Evolutionary conservation across 371 early-diverging fungal genomes (phyloP), one percentile per base, ranked within the genome.

Genomic region (Saksenaea oblongispora): DNA sequence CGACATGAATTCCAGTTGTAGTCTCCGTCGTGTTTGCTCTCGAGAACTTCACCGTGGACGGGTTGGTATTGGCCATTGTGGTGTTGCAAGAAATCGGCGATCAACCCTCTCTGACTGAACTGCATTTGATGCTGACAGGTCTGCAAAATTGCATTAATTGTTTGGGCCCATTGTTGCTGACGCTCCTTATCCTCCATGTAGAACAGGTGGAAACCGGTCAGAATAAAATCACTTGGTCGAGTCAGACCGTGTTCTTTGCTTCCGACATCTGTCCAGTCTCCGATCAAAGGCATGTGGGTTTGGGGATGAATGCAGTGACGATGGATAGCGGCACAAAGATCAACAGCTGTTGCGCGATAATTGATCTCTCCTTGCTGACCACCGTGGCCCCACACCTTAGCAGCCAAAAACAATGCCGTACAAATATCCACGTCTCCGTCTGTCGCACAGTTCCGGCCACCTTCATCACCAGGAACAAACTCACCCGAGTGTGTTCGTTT

Each of bases 371-470:
- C 77, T 14, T 81, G 66, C 18, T 76, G 67, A 2, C 84, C 85
- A 39, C 84, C 81, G 42, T 76, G 81, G 15, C 82, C 80, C 87
- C 87, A 87, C 27, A 82, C 72, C 28, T 74, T 72, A 9, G 80
- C 76, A 0, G 87, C 87, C 44, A 85, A 69, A 63, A 87, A 85
- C 31, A 87, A 65, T 0, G 85, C 77, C 14, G 85, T 85, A 10
- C 82, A 81, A 56, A 87, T 71, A 64, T 87, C 87, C 18, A 84
- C 82, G 56, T 85, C 86, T 3, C 88, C 88, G n/a, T 87, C 88
- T 0, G 85, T 85, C 1, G 86, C 84, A 70, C 85, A 84, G 41
- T 76, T 70, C 15, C 79, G 75, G n/a, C 84, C 83, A 28, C 85
- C 85, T 73, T 78, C 74, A 36, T 79, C 78, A 34, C 78, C 81